phyloP scores from a whole-genome alignment of 192 early-diverging fungal species.

The Coemansia guatemalensis region DNA sequence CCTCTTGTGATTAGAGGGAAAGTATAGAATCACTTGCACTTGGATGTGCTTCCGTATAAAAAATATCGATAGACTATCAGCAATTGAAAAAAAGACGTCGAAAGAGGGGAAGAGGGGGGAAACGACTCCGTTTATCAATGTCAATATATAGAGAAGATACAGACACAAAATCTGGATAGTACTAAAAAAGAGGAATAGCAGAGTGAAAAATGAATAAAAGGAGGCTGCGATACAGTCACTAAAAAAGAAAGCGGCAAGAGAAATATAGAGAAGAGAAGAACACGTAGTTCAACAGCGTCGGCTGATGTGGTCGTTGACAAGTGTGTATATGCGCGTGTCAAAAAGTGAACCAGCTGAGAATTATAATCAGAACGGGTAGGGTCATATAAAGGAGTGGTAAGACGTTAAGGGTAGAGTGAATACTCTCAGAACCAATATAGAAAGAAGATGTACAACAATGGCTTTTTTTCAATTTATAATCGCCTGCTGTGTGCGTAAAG shows the following conservation, averaged over 20 bases:
- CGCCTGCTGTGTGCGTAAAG: background rate
- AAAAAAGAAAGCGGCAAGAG: slow-evolving; percentile 6
- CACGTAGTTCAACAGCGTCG: slow-evolving; percentile 5
- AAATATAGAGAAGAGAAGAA: slow-evolving; percentile 13
- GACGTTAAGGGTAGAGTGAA: background rate
- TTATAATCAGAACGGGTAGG: background rate
- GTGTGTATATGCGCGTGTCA: background rate
- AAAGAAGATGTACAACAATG: background rate
- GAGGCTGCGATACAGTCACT: slow-evolving; percentile 22
- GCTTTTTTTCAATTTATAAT: background rate
- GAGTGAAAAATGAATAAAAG: slow-evolving; percentile 14
- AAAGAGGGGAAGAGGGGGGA: background rate
- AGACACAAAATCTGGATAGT: slow-evolving; percentile 4
- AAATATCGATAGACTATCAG: slow-evolving; percentile 14
- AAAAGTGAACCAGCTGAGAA: background rate
- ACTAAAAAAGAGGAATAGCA: slow-evolving; percentile 52
- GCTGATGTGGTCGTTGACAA: background rate
- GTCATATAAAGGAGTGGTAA: background rate
- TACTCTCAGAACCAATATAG: background rate
- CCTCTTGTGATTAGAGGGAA: background rate
- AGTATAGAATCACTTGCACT: slow-evolving; percentile 6
- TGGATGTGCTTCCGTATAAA: slow-evolving; percentile 4
- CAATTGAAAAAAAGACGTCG: background rate
- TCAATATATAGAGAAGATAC: slow-evolving; percentile 3
- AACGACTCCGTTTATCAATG: slow-evolving; percentile 11